Percentiles rank a stretch among this genome's conserved stretches.
Conservation (phyloP, 805 yeast genomes). For the Candida berthetii region DNA sequence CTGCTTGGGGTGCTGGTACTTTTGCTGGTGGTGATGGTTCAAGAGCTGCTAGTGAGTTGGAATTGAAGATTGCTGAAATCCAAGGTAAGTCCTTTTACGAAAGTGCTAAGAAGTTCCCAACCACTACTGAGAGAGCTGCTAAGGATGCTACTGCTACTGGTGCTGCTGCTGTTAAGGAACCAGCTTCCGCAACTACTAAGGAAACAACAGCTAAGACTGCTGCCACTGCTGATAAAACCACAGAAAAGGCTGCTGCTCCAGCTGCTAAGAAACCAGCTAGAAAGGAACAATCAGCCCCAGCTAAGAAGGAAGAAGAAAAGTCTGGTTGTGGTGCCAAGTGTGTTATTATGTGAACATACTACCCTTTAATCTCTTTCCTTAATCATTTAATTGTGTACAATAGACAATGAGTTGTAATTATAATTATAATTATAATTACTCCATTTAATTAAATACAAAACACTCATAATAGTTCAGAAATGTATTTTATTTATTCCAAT, state of each 20-base stretch:
- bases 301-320: conserved; percentile 14
- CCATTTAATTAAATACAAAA: no score
- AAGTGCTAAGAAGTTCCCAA: conserved; percentile 24
- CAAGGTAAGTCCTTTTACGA: conserved; percentile 62
- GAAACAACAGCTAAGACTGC: conserved; percentile 4
- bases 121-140: background rate
- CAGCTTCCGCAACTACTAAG: conserved; percentile 4
- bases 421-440: no score
- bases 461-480: no score
- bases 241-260: conserved; percentile 5
- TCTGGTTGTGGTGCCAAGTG: conserved; percentile 22
- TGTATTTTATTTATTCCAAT: no score
- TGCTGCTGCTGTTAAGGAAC: conserved; percentile 4
- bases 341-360: conserved; percentile 22
- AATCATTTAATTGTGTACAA: no score
- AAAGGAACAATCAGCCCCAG: conserved; percentile 5
- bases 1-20: conserved; percentile 82
- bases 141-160: background rate
- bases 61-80: conserved; percentile 48
- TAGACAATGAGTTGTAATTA: no score
- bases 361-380: no score
- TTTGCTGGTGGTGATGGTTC: conserved; percentile 69
- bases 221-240: conserved; percentile 5
- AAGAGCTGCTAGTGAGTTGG: conserved; percentile 54
- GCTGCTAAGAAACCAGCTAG: conserved; percentile 2